Evolutionary conservation across 371 early-diverging fungal genomes (phyloP).

Genomic region (Chytridium lagenaria): DNA sequence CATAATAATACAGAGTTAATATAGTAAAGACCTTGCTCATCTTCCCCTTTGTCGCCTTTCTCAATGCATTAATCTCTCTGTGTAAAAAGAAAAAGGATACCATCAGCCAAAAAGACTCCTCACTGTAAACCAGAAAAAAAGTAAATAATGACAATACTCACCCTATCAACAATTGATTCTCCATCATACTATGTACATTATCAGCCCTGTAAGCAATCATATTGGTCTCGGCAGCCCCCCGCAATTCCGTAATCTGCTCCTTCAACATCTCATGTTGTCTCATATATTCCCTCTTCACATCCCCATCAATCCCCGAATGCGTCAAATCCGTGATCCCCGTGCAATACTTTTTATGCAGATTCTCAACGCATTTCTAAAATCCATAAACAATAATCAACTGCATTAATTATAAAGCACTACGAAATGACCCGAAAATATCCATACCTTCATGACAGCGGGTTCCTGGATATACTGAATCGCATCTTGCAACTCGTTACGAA

Average conservation of each 20-base stretch:
- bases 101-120: too few relatives aligned
- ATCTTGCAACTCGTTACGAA: slow-evolving; percentile 54
- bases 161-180: slow-evolving; percentile 51
- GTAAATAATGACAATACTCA: slow-evolving; percentile 17
- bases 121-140: slow-evolving; percentile 12
- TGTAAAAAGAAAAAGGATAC: too few relatives aligned
- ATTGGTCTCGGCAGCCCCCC: slow-evolving; percentile 35
- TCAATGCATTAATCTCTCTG: slow-evolving; percentile 47
- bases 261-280: slow-evolving; percentile 47
- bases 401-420: neutral
- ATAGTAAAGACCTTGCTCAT: slow-evolving; percentile 11
- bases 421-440: too few relatives aligned
- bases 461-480: slow-evolving; percentile 56
- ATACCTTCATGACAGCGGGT: slow-evolving; percentile 44
- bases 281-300: slow-evolving; percentile 46
- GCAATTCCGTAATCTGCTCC: slow-evolving; percentile 38
- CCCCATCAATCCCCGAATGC: slow-evolving; percentile 36
- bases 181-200: slow-evolving; percentile 44
- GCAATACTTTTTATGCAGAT: slow-evolving; percentile 41
- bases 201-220: slow-evolving; percentile 42
- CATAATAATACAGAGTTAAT: neutral
- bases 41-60: slow-evolving; percentile 17
- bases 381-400: neutral
- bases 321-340: slow-evolving; percentile 1
- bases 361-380: slow-evolving; percentile 35